Conservation (phyloP, 257 asterid species). For the Ajuga chamaepitys region DNA sequence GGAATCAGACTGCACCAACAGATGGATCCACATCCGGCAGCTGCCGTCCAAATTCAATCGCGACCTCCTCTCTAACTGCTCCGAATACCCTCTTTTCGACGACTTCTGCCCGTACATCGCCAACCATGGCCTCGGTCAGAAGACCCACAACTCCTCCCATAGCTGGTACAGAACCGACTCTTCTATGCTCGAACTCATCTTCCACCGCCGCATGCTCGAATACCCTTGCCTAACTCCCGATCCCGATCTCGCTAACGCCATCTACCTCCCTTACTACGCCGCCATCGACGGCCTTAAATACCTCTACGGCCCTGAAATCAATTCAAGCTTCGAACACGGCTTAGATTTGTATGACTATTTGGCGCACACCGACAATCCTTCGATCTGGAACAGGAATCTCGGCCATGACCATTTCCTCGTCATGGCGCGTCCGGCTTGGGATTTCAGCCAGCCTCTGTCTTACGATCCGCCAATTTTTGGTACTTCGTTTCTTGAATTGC, state of each 20-base stretch:
- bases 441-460: constrained; percentile 56
- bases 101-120: constrained; percentile 62
- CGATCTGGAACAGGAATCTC: constrained; percentile 39
- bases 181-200: constrained; percentile 75
- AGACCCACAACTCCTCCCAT: constrained; percentile 78
- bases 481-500: constrained; percentile 77
- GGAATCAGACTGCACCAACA: no score
- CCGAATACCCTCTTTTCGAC: constrained; percentile 56
- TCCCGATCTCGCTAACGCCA: constrained; percentile 58
- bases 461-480: constrained; percentile 70
- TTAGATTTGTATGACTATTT: constrained; percentile 42
- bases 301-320: constrained; percentile 66
- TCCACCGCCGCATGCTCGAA: constrained; percentile 95
- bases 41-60: constrained; percentile 75
- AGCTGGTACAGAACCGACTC: constrained; percentile 97
- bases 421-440: constrained; percentile 90
- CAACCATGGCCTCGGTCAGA: constrained; percentile 89
- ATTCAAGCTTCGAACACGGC: constrained; percentile 72
- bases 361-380: constrained; percentile 28
- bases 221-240: constrained; percentile 86
- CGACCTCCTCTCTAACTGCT: constrained; percentile 74
- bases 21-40: constrained; percentile 86
- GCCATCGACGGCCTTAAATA: constrained; percentile 61
- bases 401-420: constrained; percentile 88
- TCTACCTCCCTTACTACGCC: constrained; percentile 73